Conservation (phyloP, 2,329 filamentous ascomycete species). For the Trichoderma aggressivum region DNA sequence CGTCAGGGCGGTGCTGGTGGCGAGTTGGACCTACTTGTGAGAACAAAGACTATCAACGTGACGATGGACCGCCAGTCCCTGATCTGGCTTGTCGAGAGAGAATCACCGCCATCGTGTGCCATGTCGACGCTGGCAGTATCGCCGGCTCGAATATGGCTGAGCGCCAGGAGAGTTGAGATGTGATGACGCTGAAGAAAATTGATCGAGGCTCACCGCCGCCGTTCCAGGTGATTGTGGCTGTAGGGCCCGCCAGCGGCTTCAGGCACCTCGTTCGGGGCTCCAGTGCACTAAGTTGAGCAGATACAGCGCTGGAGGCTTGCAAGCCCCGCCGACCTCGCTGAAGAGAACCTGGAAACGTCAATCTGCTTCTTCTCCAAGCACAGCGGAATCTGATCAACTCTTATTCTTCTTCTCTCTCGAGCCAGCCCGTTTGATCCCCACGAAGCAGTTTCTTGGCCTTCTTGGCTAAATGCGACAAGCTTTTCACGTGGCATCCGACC, state of each 20-base stretch:
- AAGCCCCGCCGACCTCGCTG: background rate
- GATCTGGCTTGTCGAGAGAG: conserved; percentile 40
- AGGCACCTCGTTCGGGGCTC: background rate
- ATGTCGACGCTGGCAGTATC: background rate
- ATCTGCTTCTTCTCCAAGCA: background rate
- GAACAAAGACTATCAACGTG: conserved; percentile 64
- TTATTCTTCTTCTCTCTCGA: background rate
- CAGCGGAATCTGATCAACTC: background rate
- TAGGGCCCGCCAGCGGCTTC: background rate
- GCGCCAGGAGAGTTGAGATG: background rate
- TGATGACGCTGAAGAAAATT: background rate
- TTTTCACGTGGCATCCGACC: conserved; percentile 2
- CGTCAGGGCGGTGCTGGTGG: background rate
- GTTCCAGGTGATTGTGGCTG: background rate
- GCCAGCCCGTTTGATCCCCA: background rate
- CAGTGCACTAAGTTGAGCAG: background rate
- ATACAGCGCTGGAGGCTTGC: background rate
- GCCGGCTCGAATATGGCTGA: background rate
- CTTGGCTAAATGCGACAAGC: background rate
- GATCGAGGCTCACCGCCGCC: background rate
- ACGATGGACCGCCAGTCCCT: conserved; percentile 66
- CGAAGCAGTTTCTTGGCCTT: background rate
- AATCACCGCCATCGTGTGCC: background rate
- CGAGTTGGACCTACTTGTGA: conserved; percentile 58
- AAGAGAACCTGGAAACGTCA: background rate